Conservation (phyloP, 306 rosid species). For the Begonia peltatifolia region DNA sequence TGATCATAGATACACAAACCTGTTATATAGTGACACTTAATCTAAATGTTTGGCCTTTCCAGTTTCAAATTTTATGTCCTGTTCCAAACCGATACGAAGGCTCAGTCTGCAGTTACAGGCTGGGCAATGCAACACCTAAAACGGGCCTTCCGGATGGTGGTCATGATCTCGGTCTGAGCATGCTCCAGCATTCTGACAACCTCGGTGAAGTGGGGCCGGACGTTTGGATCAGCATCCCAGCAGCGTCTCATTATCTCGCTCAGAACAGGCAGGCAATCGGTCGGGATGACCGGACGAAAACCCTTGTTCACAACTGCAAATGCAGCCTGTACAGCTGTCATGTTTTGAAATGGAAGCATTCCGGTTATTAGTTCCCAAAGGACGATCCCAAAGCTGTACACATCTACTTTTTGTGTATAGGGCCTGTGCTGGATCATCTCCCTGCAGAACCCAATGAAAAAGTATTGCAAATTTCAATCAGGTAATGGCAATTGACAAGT, state of each 20-base stretch:
- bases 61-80: not conserved
- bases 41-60: slow-evolving; percentile 18
- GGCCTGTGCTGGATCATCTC: slow-evolving; percentile 99
- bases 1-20: slow-evolving; percentile 39
- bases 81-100: not conserved
- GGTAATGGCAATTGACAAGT: no score
- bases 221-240: slow-evolving; percentile 97
- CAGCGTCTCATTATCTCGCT: slow-evolving; percentile 93
- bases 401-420: slow-evolving; percentile 91
- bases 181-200: slow-evolving; percentile 84
- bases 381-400: slow-evolving; percentile 93
- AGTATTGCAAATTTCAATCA: not conserved
- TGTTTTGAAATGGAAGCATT: slow-evolving; percentile 94
- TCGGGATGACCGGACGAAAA: slow-evolving; percentile 75
- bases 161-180: slow-evolving; percentile 89
- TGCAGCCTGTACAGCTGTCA: slow-evolving; percentile 99
- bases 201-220: slow-evolving; percentile 73
- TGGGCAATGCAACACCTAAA: slow-evolving; percentile 91
- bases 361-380: slow-evolving; percentile 99
- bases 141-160: slow-evolving; percentile 90
- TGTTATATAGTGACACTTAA: slow-evolving; percentile 29
- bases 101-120: slow-evolving; percentile 91
- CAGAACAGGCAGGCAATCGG: slow-evolving; percentile 79
- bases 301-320: slow-evolving; percentile 92
- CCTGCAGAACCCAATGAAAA: slow-evolving; percentile 31